Base-by-base conservation (phyloP, 495 filamentous ascomycete species). In the Hyaloscypha variabilis region DNA sequence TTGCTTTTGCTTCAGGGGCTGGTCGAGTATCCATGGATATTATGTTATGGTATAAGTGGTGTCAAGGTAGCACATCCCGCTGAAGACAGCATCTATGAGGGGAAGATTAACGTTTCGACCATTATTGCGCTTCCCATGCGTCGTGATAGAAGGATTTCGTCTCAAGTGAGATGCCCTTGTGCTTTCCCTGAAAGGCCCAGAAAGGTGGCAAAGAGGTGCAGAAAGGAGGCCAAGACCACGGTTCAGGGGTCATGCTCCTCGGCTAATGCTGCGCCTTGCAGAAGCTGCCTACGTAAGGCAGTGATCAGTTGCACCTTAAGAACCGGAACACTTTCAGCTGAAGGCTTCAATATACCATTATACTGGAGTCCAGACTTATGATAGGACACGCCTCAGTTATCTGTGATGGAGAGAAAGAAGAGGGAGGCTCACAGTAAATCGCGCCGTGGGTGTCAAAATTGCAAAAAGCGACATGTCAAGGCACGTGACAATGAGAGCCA, bases 391-490 rank as follows among this genome's bases (percentile, higher is more conserved):
- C 31, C 13, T 46, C 39, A 46, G 19, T 46, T 4, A 19, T 46
- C 17, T 3, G 3, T 4, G 4, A 46, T 46, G 39, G 39, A 46
- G 26, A 77, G 76, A 74, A 69, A 76, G 54, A 75, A 74, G 39
- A 60, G 75, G 65, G 63, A 72, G 60, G 75, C 74, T 58, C 75
- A 77, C 62, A 76, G 72, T 57, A 77, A 77, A 65, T 77, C 75
- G 2, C 72, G 75, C 13, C 72, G 73, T 50, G 75, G 75, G 17
- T 77, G 75, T 62, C 65, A 69, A 61, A 77, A 77, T 60, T 77
- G 75, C 63, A 77, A 77, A 46, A 76, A 73, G 63, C 71, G 75
- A 71, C 75, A 76, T 39, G 72, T 73, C n/a, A 77, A 77, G 61
- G 71, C 71, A 67, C 26, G 56, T 55, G 31, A 61, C 28, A 21